Conservation (phyloP, 192 early-diverging fungal species). For the Linderina pennispora region DNA sequence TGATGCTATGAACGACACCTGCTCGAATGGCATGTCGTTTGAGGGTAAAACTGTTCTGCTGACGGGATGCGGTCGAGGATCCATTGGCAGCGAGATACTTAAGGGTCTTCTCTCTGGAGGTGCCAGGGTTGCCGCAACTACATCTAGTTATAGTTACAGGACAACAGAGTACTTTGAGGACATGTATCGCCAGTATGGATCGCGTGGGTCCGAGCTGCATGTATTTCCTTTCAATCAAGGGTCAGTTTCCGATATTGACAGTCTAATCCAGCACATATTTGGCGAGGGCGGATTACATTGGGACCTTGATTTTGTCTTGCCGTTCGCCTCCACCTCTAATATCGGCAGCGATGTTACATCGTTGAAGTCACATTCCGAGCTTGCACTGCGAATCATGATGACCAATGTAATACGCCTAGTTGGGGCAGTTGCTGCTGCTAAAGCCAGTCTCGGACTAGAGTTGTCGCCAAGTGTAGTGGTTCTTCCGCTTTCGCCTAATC, state of each 20-base stretch:
- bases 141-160: conserved; percentile 76
- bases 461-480: conserved; percentile 79
- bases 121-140: conserved; percentile 85
- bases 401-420: conserved; percentile 84
- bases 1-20: neutral
- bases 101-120: conserved; percentile 86
- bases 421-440: conserved; percentile 78
- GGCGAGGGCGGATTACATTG: conserved; percentile 52
- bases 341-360: conserved; percentile 76
- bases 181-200: conserved; percentile 81
- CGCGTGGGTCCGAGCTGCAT: conserved; percentile 75
- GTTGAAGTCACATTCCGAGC: conserved; percentile 79
- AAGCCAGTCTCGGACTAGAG: conserved; percentile 67
- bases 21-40: neutral
- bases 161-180: conserved; percentile 84
- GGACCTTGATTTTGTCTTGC: conserved; percentile 91
- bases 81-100: conserved; percentile 87
- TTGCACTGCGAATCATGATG: conserved; percentile 88
- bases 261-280: conserved; percentile 81
- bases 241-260: conserved; percentile 72
- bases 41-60: neutral
- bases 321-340: conserved; percentile 87
- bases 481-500: conserved; percentile 90
- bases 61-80: conserved; percentile 60
- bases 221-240: conserved; percentile 94